These are phyloP conservation scores for Pythium periplocum DNA, from an alignment of 352 stramenopile species.

Conservation along the genomic window DNA sequence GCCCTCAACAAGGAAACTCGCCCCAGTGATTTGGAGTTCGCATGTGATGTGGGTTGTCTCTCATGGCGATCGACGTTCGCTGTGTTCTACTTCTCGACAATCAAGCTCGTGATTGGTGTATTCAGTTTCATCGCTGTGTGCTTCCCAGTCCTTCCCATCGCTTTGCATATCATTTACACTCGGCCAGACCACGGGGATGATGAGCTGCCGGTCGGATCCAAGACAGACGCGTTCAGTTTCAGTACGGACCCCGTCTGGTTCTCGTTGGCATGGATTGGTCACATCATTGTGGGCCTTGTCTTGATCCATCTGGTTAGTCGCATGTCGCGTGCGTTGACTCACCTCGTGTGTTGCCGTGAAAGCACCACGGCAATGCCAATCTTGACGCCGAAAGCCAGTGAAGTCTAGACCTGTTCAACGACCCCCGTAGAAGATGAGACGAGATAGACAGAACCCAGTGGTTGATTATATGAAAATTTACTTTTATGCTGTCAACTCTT, in stretches of 20 bases:
- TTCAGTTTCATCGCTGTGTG: background rate
- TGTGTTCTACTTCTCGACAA: background rate
- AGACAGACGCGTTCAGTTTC: background rate
- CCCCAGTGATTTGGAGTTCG: background rate
- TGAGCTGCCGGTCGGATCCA: background rate
- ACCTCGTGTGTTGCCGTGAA: background rate
- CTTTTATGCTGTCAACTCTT: too few relatives aligned
- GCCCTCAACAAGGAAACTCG: too few relatives aligned
- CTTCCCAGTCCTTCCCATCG: background rate
- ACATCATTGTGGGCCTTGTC: background rate
- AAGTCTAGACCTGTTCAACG: too few relatives aligned
- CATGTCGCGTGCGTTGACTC: background rate
- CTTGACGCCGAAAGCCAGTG: too few relatives aligned
- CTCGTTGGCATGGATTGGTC: background rate
- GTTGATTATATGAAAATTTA: too few relatives aligned
- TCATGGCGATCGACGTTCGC: background rate
- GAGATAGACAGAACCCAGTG: too few relatives aligned
- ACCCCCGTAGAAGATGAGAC: too few relatives aligned
- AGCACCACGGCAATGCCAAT: too few relatives aligned
- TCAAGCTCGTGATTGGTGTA: background rate
- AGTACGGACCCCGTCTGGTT: background rate
- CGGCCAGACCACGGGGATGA: background rate
- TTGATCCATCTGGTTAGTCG: background rate
- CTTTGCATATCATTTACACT: background rate
- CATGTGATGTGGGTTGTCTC: background rate